Conservation (phyloP, 257 asterid genomes). For the Voacanga thouarsii region DNA sequence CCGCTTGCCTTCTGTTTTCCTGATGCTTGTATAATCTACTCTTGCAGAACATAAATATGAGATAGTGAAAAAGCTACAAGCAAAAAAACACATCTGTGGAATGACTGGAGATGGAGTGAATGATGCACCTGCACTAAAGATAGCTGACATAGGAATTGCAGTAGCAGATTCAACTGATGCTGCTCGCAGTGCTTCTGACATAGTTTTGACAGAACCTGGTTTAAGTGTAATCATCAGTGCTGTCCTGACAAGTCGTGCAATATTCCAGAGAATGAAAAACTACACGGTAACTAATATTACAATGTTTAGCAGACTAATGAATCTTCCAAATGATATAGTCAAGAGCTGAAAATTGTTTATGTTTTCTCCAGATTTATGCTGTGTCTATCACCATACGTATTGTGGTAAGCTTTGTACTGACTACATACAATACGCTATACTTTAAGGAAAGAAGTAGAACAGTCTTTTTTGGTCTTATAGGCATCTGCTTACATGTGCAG, state of each 20-base stretch:
- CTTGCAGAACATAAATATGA: conserved; percentile 37
- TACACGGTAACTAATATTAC: conserved; percentile 25
- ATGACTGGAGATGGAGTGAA: conserved; percentile 50
- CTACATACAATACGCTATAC: not conserved
- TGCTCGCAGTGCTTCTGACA: conserved; percentile 45
- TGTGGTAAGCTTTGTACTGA: conserved; percentile 24
- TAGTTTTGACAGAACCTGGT: conserved; percentile 43
- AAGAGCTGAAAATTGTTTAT: conserved; percentile 9
- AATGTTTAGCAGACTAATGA: not conserved
- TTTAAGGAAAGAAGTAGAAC: not conserved
- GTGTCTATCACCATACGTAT: conserved; percentile 42
- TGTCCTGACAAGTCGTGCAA: conserved; percentile 42
- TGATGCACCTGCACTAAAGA: conserved; percentile 44
- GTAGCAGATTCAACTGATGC: conserved; percentile 45
- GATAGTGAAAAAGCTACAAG: conserved; percentile 36
- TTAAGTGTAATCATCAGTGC: conserved; percentile 40
- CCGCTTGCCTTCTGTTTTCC: not conserved
- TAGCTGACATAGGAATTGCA: conserved; percentile 44
- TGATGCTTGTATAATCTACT: not conserved
- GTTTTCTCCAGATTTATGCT: conserved; percentile 33
- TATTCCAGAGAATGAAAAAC: conserved; percentile 43
- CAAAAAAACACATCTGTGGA: conserved; percentile 36
- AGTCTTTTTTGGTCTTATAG: not conserved
- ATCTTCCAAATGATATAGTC: not conserved
- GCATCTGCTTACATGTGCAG: conserved; percentile 20